Percentiles rank a stretch among this genome's conserved stretches.
These are phyloP conservation scores for Gossypium laxum DNA, from an alignment of 441 rosid genomes.

Conservation along the genomic window DNA sequence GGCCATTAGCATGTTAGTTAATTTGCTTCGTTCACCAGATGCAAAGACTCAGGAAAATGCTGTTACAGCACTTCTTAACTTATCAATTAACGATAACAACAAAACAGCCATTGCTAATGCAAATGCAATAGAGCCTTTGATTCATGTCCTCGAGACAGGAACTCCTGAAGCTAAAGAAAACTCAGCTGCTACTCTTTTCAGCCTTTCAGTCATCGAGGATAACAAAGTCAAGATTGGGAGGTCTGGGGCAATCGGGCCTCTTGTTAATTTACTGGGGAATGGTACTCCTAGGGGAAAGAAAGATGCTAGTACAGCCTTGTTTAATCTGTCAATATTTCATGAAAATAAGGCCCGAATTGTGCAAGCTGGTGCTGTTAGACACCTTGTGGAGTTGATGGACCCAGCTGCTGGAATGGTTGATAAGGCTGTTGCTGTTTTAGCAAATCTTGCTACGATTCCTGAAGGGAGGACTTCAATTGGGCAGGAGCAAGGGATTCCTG, in stretches of 20 bases:
- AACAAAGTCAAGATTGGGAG: slow-evolving; percentile 69
- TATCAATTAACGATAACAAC: slow-evolving; percentile 76
- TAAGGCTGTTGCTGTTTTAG: slow-evolving; percentile 76
- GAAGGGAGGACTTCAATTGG: slow-evolving; percentile 78
- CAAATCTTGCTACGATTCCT: slow-evolving; percentile 68
- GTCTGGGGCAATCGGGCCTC: slow-evolving; percentile 71
- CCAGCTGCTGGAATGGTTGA: slow-evolving; percentile 89
- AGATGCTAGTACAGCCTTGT: slow-evolving; percentile 83
- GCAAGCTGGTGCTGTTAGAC: slow-evolving; percentile 70
- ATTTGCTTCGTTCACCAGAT: slow-evolving; percentile 50
- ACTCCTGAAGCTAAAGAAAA: slow-evolving; percentile 71
- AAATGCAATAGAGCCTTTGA: slow-evolving; percentile 62
- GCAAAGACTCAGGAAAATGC: slow-evolving; percentile 53
- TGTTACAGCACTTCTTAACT: slow-evolving; percentile 77
- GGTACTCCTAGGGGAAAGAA: slow-evolving; percentile 79
- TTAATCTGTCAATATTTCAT: slow-evolving; percentile 65
- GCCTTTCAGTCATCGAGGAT: slow-evolving; percentile 70
- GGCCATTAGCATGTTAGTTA: slow-evolving; percentile 47
- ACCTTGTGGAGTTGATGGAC: slow-evolving; percentile 81
- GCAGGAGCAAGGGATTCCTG: slow-evolving; percentile 63
- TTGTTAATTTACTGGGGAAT: slow-evolving; percentile 66
- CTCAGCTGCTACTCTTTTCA: slow-evolving; percentile 76
- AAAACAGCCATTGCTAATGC: slow-evolving; percentile 56
- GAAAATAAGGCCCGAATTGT: slow-evolving; percentile 69
- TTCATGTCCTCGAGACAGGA: slow-evolving; percentile 66